Conservation (phyloP, 176 grass and related monocot genomes). For the Olyra latifolia region DNA sequence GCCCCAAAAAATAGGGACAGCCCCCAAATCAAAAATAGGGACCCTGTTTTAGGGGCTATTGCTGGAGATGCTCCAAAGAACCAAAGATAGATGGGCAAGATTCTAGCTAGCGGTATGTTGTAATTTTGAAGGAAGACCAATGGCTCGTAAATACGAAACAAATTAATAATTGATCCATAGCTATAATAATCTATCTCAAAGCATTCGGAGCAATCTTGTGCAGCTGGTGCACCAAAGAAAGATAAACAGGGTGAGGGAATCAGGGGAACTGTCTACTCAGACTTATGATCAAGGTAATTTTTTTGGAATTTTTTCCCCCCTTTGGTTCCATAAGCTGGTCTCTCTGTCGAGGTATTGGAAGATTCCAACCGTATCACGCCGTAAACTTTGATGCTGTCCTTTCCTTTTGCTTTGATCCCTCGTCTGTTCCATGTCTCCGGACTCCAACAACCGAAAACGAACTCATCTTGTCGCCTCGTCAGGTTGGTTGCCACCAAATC, state of each 20-base stretch:
- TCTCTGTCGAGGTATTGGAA: constrained; percentile 17
- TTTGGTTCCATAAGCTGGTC: background rate
- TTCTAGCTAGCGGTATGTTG: background rate
- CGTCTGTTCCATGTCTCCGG: background rate
- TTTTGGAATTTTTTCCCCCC: background rate
- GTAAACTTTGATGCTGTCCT: background rate
- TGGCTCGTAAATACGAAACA: background rate
- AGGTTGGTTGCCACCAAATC: constrained; percentile 2
- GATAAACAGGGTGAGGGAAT: constrained; percentile 22
- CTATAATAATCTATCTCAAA: background rate
- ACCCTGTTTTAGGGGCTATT: no score
- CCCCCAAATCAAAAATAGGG: no score
- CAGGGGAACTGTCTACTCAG: constrained; percentile 13
- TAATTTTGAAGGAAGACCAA: background rate
- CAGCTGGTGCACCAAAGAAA: background rate
- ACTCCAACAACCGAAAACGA: background rate
- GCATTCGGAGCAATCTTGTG: background rate
- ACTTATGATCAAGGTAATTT: background rate
- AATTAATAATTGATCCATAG: background rate
- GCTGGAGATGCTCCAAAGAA: no score
- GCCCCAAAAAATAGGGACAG: no score
- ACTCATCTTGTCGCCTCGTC: background rate
- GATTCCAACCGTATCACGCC: background rate
- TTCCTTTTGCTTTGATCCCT: background rate
- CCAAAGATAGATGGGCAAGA: background rate